phyloP scores from a whole-genome alignment of 345 rosid species.

The Pugionium cornutum region DNA sequence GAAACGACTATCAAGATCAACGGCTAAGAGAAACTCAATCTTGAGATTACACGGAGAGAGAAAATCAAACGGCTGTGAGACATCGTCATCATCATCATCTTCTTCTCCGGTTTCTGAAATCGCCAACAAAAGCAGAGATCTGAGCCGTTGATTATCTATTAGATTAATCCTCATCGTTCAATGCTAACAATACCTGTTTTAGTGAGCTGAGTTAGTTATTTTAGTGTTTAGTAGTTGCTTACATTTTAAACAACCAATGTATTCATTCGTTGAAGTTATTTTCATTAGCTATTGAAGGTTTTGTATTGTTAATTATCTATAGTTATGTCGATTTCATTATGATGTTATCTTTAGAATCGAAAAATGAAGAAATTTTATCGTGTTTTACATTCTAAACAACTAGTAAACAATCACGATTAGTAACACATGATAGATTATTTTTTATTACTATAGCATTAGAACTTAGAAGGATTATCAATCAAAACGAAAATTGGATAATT shows the following conservation, averaged over 20 bases:
- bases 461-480: constrained; percentile 5
- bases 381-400: not conserved
- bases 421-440: too few species aligned
- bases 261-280: not conserved
- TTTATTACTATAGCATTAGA: not conserved
- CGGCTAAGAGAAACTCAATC: constrained; percentile 38
- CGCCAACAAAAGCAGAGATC: constrained; percentile 44
- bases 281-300: not conserved
- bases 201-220: constrained; percentile 25
- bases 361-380: not conserved
- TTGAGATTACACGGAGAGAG: constrained; percentile 41
- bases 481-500: not conserved
- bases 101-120: constrained; percentile 30
- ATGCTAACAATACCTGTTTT: constrained; percentile 29
- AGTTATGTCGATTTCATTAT: not conserved
- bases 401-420: not conserved
- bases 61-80: constrained; percentile 30
- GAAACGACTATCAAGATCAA: constrained; percentile 50
- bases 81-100: constrained; percentile 8
- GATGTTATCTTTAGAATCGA: not conserved
- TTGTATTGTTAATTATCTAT: constrained; percentile 6
- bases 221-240: constrained; percentile 6
- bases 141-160: constrained; percentile 32
- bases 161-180: not conserved
- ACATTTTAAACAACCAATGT: constrained; percentile 2